Base-by-base conservation (phyloP, 2,329 filamentous ascomycete genomes). In the Alternaria longipes region DNA sequence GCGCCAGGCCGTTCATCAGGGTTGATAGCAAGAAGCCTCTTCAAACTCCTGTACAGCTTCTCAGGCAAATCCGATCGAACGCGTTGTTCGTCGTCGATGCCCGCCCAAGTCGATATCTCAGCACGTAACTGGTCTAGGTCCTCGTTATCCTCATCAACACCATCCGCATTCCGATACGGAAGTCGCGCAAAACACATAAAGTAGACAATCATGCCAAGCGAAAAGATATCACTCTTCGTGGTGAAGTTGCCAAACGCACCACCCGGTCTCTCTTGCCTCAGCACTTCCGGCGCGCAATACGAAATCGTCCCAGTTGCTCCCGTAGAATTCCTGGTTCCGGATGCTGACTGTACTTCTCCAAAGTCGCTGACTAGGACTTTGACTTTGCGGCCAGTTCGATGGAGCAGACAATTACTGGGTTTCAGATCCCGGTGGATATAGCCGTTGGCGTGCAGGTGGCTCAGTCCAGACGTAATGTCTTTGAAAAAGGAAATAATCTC, bases 371-470 rank as follows among this genome's bases (percentile, higher is more conserved):
- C 97, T 16, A 99, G 83, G 47, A 97, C 97, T 54, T 86, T 87
- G 11, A 93, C 82, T 41, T 89, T 89, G 49, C 85, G 86, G 24
- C 89, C 90, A 62, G 90, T 91, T 32, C 86, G 86, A 73, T 98
- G 94, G 1, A 99, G 81, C 3, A 99, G 84, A 72, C 96, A 99
- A 71, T 99, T 99, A 76, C 91, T 95, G 2, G 95, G 95, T 78
- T 99, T 99, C 26, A 99, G 84, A 77, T 99, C 95, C 57, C 95
- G 89, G 74, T 99, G 95, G 28, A 99, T 96, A 77, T 97, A 99
- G 67, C 93, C 94, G 69, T 94, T 92, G 3, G 86, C 86, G 73
- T 99, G 95, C 0, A 99, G 85, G 75, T 97, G 94, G 45, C 93
- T 91, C 18, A 99, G 83, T 0, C 95, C 95, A 0, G 93, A 94